These are phyloP conservation scores for Papiliotrema laurentii DNA, from an alignment of 1,284 basidiomycete species.

Conservation along the genomic window DNA sequence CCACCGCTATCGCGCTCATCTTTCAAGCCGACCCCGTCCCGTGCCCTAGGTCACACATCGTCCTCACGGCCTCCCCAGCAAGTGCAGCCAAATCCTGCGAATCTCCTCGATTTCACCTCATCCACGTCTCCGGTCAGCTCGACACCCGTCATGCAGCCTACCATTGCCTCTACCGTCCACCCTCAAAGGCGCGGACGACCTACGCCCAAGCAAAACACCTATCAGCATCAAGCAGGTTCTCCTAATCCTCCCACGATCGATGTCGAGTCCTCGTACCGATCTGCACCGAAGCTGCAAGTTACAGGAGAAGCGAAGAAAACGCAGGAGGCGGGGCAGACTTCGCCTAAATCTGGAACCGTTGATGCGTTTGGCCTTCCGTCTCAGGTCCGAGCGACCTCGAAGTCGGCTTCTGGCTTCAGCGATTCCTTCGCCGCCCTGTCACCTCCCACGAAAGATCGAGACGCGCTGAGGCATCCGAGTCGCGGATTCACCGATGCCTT, in stretches of 20 bases:
- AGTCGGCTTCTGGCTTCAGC: conserved; percentile 1
- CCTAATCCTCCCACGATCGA: conserved; percentile 1
- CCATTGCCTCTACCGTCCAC: conserved; percentile 33
- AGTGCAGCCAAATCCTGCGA: conserved; percentile 18
- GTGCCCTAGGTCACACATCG: conserved; percentile 8
- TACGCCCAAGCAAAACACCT: conserved; percentile 9
- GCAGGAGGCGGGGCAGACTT: not conserved
- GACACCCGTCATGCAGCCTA: conserved; percentile 19
- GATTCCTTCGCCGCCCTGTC: not conserved
- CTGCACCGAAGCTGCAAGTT: conserved; percentile 26
- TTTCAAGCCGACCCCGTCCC: conserved; percentile 23
- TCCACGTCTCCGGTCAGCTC: conserved; percentile 16
- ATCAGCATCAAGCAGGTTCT: not conserved
- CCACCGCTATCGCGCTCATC: too few relatives aligned
- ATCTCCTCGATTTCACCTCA: conserved; percentile 46
- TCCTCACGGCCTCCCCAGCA: conserved; percentile 9
- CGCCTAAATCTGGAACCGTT: too few relatives aligned
- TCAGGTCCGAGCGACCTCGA: conserved; percentile 2
- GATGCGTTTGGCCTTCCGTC: conserved; percentile 17
- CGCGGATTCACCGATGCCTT: not conserved
- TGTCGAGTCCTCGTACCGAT: too few relatives aligned
- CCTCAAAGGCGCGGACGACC: conserved; percentile 46
- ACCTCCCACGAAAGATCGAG: too few relatives aligned
- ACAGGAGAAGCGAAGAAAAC: conserved; percentile 20
- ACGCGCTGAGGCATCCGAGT: too few relatives aligned